phyloP scores from a whole-genome alignment of 129 eudicot species.

The Tanacetum coccineum region DNA sequence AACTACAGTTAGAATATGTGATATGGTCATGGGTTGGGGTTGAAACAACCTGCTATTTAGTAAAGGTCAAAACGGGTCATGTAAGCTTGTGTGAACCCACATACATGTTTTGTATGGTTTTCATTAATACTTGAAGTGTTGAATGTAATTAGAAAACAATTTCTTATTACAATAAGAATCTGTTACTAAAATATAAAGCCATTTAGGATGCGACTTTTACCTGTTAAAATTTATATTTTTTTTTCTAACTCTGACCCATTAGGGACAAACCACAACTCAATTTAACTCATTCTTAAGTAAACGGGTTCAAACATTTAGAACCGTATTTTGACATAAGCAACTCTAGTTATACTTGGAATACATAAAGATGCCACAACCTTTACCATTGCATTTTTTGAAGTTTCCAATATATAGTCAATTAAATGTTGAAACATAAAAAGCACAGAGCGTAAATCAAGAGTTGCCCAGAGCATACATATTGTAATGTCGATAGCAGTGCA shows the following conservation, averaged over 20 bases:
- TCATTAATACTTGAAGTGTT: neutral
- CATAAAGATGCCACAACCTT: slow-evolving; percentile 7
- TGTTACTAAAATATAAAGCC: too few relatives aligned
- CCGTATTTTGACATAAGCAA: neutral
- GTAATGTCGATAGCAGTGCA: slow-evolving; percentile 41
- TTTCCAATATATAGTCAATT: neutral
- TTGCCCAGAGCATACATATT: slow-evolving; percentile 39
- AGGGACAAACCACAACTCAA: neutral
- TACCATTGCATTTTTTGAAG: slow-evolving; percentile 17
- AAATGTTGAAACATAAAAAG: neutral
- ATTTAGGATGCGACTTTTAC: neutral
- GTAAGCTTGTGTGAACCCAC: neutral
- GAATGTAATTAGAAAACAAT: neutral
- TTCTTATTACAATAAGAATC: too few relatives aligned
- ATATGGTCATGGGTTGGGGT: neutral
- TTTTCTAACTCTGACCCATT: neutral
- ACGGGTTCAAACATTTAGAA: neutral
- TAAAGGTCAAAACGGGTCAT: neutral
- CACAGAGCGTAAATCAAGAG: slow-evolving; percentile 6
- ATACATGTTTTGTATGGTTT: neutral
- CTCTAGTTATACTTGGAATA: neutral
- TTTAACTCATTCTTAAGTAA: neutral
- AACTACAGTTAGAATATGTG: too few relatives aligned
- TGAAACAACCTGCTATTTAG: neutral
- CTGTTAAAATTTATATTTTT: neutral